Percentiles rank a stretch among this genome's conserved stretches.
These are phyloP conservation scores for Aspergillus pseudoterreus DNA, from an alignment of 2,329 filamentous ascomycete species.

Conservation along the genomic window DNA sequence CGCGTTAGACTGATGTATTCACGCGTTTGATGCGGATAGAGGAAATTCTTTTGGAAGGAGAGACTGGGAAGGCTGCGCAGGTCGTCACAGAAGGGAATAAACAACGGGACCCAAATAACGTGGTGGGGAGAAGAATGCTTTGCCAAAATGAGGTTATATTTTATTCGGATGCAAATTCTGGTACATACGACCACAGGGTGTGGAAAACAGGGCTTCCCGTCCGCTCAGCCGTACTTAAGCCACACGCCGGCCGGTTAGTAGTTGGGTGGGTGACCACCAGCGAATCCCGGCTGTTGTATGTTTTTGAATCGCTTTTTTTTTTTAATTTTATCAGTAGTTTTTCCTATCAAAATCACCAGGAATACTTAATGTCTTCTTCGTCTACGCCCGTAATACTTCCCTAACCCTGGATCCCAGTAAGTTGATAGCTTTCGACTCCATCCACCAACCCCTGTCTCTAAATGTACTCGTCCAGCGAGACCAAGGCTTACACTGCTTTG, in stretches of 20 bases:
- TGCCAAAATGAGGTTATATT: background rate
- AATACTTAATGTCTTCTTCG: too few relatives aligned
- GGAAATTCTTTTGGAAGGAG: too few relatives aligned
- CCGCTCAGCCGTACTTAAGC: constrained; percentile 43
- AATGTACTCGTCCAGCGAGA: too few relatives aligned
- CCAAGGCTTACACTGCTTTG: too few relatives aligned
- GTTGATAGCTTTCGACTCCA: too few relatives aligned
- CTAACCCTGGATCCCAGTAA: too few relatives aligned
- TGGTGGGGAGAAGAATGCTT: background rate
- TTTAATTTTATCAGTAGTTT: too few relatives aligned
- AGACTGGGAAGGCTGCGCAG: too few relatives aligned
- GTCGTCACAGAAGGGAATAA: background rate
- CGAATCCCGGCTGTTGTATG: constrained; percentile 41
- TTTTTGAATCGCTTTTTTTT: constrained; percentile 22
- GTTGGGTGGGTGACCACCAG: constrained; percentile 36
- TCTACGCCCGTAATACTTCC: too few relatives aligned
- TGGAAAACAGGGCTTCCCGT: constrained; percentile 43
- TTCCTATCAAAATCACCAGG: too few relatives aligned
- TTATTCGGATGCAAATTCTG: background rate
- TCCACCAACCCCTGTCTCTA: too few relatives aligned
- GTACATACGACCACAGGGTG: constrained; percentile 29
- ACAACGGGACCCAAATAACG: background rate
- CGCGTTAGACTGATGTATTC: background rate
- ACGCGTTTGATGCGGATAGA: too few relatives aligned
- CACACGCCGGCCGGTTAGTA: constrained; percentile 41